Percentiles rank a stretch among this genome's conserved stretches.
Conservation (phyloP, 1,284 basidiomycete genomes). For the Rhizoctonia solani region DNA sequence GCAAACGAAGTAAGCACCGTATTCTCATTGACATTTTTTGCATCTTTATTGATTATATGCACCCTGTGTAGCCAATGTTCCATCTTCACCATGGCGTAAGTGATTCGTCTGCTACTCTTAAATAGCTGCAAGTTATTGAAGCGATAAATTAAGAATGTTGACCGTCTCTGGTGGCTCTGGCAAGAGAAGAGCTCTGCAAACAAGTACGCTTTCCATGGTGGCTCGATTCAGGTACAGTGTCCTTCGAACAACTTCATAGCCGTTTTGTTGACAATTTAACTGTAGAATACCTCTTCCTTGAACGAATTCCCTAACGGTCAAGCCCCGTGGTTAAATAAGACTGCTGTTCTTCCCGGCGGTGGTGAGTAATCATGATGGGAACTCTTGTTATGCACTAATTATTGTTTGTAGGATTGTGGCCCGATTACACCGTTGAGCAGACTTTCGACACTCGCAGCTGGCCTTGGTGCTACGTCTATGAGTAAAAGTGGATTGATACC, state of each 20-base stretch:
- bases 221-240: neutral
- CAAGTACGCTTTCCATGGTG: no score
- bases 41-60: neutral
- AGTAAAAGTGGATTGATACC: neutral
- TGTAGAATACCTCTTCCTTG: neutral
- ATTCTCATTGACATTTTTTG: neutral
- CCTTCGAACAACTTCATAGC: neutral
- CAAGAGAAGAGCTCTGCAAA: neutral
- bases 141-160: neutral
- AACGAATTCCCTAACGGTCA: neutral
- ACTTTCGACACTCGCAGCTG: slow-evolving; percentile 11
- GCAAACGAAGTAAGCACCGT: neutral
- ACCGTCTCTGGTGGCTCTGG: neutral
- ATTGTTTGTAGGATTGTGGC: neutral
- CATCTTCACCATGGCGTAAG: neutral
- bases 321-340: neutral
- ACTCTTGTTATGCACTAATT: neutral
- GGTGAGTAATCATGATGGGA: neutral
- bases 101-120: neutral
- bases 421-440: neutral
- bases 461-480: slow-evolving; percentile 30
- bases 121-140: no score
- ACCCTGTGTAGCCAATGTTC: neutral
- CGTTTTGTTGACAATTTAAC: neutral
- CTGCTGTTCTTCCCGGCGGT: neutral